Conservation (phyloP, 192 early-diverging fungal species). For the Coemansia sp. region DNA sequence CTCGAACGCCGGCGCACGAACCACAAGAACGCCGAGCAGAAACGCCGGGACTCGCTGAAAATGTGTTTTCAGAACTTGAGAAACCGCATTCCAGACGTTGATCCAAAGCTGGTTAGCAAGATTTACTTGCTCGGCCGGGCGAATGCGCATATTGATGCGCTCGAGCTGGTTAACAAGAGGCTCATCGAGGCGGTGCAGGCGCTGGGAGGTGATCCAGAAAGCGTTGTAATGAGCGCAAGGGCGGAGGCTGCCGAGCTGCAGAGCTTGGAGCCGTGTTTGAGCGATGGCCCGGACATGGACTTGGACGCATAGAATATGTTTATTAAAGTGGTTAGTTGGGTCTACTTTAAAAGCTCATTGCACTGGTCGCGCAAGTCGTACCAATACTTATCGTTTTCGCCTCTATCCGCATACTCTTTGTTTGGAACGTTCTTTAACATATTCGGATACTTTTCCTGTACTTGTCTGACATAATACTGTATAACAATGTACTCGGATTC, state of each 20-base stretch:
- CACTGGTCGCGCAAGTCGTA: too few species aligned
- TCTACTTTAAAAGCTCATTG: not conserved
- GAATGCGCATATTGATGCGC: conserved; percentile 58
- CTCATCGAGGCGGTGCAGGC: not conserved
- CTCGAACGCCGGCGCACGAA: conserved; percentile 80
- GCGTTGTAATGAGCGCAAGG: not conserved
- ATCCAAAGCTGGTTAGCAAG: conserved; percentile 85
- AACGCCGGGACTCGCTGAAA: conserved; percentile 90
- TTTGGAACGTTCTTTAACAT: too few species aligned
- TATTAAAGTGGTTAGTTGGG: not conserved
- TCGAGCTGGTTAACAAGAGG: conserved; percentile 10
- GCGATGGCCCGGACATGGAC: not conserved
- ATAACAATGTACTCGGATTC: too few species aligned
- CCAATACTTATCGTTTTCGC: too few species aligned
- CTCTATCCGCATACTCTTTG: too few species aligned
- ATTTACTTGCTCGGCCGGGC: conserved; percentile 75
- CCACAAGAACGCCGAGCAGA: conserved; percentile 97
- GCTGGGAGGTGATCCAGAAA: not conserved
- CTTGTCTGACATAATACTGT: too few species aligned
- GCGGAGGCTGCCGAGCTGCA: not conserved
- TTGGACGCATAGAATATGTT: not conserved
- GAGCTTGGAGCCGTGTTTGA: not conserved
- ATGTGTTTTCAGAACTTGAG: conserved; percentile 82
- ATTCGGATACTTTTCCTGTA: too few species aligned
- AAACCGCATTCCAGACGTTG: conserved; percentile 66